These are phyloP conservation scores for Penicillium sp. DNA, from an alignment of 2,329 filamentous ascomycete genomes.

Conservation along the genomic window DNA sequence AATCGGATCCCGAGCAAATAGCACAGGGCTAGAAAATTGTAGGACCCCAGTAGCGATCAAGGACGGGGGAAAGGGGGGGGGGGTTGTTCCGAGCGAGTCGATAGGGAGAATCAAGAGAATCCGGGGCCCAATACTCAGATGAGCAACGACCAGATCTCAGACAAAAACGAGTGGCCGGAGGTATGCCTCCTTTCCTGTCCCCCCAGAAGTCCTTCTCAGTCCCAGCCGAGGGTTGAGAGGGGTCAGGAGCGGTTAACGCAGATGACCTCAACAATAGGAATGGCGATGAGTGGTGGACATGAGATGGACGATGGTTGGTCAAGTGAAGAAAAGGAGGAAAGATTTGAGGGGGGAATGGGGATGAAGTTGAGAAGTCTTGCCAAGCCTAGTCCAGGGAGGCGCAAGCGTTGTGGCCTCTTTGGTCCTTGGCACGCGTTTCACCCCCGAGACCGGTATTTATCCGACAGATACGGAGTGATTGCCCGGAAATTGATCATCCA, in stretches of 20 bases:
- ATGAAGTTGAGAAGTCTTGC: conserved; percentile 31
- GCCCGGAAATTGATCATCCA: not conserved
- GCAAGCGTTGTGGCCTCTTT: conserved; percentile 29
- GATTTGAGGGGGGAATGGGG: conserved; percentile 24
- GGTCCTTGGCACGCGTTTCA: conserved; percentile 15
- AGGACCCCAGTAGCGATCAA: conserved; percentile 11
- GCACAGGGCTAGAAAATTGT: conserved; percentile 15
- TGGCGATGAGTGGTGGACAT: conserved; percentile 28
- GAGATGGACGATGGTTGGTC: conserved; percentile 27
- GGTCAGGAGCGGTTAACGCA: conserved; percentile 24
- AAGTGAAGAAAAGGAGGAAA: conserved; percentile 20
- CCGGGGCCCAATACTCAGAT: not conserved
- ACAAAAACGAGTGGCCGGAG: conserved; percentile 44
- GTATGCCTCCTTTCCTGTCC: conserved; percentile 42
- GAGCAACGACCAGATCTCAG: conserved; percentile 11
- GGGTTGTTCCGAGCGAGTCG: not conserved
- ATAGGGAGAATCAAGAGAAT: conserved; percentile 16
- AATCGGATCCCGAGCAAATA: conserved; percentile 23
- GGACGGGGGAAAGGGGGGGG: not conserved
- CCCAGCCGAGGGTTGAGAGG: conserved; percentile 27
- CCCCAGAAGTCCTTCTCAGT: conserved; percentile 34
- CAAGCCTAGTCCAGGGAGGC: conserved; percentile 36
- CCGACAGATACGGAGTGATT: conserved; percentile 10
- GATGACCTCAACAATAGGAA: conserved; percentile 28
- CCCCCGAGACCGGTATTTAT: conserved; percentile 27